phyloP scores from a whole-genome alignment of 1,284 basidiomycete species.

The Coniferiporia weirii region DNA sequence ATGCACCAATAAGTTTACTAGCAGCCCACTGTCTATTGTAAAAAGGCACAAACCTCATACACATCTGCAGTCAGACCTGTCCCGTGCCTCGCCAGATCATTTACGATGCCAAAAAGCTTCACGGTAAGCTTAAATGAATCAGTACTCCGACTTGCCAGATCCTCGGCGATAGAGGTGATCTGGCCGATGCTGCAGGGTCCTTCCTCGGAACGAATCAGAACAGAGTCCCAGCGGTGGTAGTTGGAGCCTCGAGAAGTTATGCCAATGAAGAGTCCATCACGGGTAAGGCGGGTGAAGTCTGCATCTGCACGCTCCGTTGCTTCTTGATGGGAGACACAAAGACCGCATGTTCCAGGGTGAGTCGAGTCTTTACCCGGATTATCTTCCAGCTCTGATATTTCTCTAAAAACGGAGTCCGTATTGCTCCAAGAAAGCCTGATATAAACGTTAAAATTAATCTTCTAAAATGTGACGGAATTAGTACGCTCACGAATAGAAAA shows the following conservation, averaged over 20 bases:
- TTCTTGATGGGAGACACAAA: conserved; percentile 1
- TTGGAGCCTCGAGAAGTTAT: background rate
- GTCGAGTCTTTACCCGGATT: background rate
- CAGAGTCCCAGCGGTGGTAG: conserved; percentile 9
- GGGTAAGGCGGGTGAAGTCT: background rate
- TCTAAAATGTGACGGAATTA: background rate
- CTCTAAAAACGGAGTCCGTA: conserved; percentile 30
- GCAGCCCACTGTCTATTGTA: background rate
- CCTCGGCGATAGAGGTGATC: conserved; percentile 5
- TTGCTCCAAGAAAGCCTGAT: conserved; percentile 22
- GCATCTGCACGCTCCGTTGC: background rate
- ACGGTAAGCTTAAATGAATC: background rate
- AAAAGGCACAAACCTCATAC: conserved; percentile 12
- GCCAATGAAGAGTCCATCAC: background rate
- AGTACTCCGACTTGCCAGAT: background rate
- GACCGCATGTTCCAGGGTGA: background rate
- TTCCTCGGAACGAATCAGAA: background rate
- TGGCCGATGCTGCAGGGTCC: conserved; percentile 9
- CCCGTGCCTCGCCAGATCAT: conserved; percentile 2
- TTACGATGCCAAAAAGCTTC: conserved; percentile 6
- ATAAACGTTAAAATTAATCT: background rate
- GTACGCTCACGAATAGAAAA: conserved; percentile 51
- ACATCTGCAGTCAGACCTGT: background rate
- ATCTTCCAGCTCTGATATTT: conserved; percentile 24
- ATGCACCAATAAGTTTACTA: background rate